Conservation (phyloP, 768 basidiomycete species). For the Aureoboletus auriporus region DNA sequence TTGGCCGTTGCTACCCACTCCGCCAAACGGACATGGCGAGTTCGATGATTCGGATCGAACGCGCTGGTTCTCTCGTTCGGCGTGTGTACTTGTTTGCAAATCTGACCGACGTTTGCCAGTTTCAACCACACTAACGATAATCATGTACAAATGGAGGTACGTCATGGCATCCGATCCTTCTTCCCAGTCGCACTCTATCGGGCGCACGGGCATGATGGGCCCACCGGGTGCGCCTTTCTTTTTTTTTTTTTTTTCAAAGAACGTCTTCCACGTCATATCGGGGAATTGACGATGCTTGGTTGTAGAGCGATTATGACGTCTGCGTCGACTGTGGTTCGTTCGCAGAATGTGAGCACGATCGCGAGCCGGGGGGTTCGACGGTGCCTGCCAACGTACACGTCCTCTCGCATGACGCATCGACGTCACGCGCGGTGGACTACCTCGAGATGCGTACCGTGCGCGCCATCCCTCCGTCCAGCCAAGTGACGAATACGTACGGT, state of each 20-base stretch:
- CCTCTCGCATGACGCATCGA: conserved; percentile 11
- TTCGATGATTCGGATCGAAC: not conserved
- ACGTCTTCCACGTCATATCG: not conserved
- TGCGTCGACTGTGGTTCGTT: conserved; percentile 70
- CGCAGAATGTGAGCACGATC: conserved; percentile 64
- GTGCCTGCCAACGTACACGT: no score
- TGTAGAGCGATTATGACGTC: conserved; percentile 69
- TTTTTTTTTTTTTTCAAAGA: no score
- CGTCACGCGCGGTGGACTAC: conserved; percentile 29
- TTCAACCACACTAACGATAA: conserved; percentile 73
- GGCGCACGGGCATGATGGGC: not conserved
- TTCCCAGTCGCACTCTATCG: conserved; percentile 18
- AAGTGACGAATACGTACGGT: conserved; percentile 82
- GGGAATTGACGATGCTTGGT: conserved; percentile 9
- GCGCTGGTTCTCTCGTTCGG: not conserved
- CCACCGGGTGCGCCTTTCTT: not conserved
- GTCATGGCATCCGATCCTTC: conserved; percentile 19
- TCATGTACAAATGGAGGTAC: conserved; percentile 71
- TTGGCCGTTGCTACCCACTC: conserved; percentile 19
- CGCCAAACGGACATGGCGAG: not conserved
- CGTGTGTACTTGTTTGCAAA: conserved; percentile 3
- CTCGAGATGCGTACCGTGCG: conserved; percentile 69
- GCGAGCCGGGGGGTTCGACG: conserved; percentile 15
- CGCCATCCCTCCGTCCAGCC: conserved; percentile 43
- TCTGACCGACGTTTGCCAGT: conserved; percentile 34